Evolutionary conservation across 148 eudicot genomes (phyloP).

Genomic region (Oxyria digyna): DNA sequence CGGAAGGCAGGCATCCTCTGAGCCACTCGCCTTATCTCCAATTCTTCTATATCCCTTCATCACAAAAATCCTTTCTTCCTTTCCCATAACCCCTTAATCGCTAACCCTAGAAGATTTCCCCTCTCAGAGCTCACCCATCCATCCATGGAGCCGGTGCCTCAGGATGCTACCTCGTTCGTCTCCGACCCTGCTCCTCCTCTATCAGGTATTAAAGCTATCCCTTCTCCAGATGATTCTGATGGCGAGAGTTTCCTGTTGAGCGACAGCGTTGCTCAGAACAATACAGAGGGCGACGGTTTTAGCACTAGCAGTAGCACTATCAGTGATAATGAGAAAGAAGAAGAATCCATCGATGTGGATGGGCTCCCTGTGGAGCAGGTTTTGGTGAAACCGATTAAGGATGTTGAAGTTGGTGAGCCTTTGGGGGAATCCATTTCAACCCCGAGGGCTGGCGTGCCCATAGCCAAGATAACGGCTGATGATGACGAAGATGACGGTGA

Average conservation of each 20-base stretch:
- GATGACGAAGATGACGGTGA: constrained; percentile 31
- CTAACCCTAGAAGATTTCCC: no score
- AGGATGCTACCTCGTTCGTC: no score
- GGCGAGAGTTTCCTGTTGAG: neutral
- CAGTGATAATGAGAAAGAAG: constrained; percentile 12
- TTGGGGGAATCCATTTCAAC: constrained; percentile 10
- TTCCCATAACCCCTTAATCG: no score
- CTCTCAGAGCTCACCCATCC: no score
- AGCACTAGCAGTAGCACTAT: constrained; percentile 7
- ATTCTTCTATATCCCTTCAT: no score
- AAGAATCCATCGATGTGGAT: constrained; percentile 26
- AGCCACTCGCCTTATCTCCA: no score
- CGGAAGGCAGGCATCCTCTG: no score
- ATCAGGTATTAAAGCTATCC: constrained; percentile 6
- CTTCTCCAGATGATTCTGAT: constrained; percentile 18
- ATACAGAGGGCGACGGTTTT: constrained; percentile 11
- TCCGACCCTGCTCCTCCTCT: no score
- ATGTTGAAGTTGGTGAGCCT: constrained; percentile 14
- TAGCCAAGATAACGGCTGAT: constrained; percentile 23
- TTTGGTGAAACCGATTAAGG: constrained; percentile 1
- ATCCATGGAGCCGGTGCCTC: no score
- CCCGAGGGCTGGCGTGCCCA: constrained; percentile 17
- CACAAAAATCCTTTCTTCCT: no score
- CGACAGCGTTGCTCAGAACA: neutral
- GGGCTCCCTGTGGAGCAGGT: constrained; percentile 28